Conservation (phyloP, 148 eudicot genomes). For the Fagopyrum homotropicum region DNA sequence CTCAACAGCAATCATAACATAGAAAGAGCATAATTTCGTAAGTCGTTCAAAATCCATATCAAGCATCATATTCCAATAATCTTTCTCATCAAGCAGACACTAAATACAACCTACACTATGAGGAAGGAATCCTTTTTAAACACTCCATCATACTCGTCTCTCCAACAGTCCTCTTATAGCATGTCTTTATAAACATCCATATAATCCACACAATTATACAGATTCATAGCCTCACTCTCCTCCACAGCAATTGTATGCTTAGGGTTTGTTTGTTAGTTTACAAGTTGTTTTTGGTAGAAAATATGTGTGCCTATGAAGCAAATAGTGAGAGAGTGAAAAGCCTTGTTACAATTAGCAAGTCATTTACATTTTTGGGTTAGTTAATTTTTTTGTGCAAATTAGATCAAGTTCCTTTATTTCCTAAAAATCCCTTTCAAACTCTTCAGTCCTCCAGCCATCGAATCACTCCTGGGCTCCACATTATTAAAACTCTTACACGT, state of each 20-base stretch:
- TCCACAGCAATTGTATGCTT: neutral
- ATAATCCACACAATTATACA: neutral
- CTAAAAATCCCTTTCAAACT: neutral
- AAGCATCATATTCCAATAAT: conserved; percentile 1
- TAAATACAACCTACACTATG: neutral
- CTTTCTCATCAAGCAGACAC: neutral
- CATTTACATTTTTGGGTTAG: neutral
- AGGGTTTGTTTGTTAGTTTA: too few relatives aligned
- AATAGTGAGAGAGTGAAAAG: too few relatives aligned
- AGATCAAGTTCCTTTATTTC: neutral
- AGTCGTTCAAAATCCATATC: neutral
- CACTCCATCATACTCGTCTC: neutral
- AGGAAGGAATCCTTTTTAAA: neutral
- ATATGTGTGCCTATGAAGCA: too few relatives aligned
- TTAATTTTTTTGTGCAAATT: neutral
- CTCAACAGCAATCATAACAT: neutral
- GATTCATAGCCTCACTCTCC: conserved; percentile 1
- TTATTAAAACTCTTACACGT: neutral
- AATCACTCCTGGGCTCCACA: conserved; percentile 1
- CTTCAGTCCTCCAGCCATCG: neutral
- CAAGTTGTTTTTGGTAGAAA: too few relatives aligned
- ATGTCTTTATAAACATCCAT: neutral
- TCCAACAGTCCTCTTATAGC: neutral
- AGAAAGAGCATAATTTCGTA: neutral
- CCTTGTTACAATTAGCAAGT: neutral